Evolutionary conservation across 805 yeast genomes (phyloP).

Genomic region (Pichia nanzhaoensis): DNA sequence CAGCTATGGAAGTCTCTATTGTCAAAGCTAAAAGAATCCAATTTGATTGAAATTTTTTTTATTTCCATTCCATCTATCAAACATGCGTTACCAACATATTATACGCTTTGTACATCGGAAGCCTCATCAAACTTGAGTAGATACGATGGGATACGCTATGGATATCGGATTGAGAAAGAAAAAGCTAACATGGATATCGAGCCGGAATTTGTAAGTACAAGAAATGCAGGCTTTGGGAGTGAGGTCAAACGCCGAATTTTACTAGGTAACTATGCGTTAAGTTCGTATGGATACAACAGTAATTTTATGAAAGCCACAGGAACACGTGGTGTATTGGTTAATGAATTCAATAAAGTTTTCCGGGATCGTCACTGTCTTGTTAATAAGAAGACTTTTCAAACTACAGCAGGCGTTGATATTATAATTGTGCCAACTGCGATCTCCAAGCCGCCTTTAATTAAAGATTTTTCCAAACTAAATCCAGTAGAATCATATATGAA

Average conservation of each 20-base stretch:
- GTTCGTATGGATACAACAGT: slow-evolving; percentile 63
- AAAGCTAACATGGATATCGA: slow-evolving; percentile 22
- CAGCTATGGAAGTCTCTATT: slow-evolving; percentile 43
- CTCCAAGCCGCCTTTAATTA: slow-evolving; percentile 32
- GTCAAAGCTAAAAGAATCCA: slow-evolving; percentile 35
- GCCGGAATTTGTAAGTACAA: slow-evolving; percentile 44
- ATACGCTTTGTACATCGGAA: slow-evolving; percentile 85
- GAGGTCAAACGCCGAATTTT: slow-evolving; percentile 82
- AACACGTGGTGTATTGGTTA: slow-evolving; percentile 51
- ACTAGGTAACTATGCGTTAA: slow-evolving; percentile 80
- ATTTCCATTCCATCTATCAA: slow-evolving; percentile 68
- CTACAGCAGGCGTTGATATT: slow-evolving; percentile 52
- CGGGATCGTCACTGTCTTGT: slow-evolving; percentile 38
- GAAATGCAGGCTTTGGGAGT: slow-evolving; percentile 62
- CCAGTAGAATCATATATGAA: slow-evolving; percentile 63
- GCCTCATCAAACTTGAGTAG: slow-evolving; percentile 89
- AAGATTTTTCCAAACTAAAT: slow-evolving; percentile 15
- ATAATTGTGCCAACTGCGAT: slow-evolving; percentile 67
- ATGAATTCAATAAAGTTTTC: slow-evolving; percentile 64
- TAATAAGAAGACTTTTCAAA: slow-evolving; percentile 8
- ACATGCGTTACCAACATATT: slow-evolving; percentile 70
- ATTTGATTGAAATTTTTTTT: slow-evolving; percentile 48
- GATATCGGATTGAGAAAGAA: slow-evolving; percentile 38
- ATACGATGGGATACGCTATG: slow-evolving; percentile 87
- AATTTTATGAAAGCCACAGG: slow-evolving; percentile 73